Evolutionary conservation across 2,329 filamentous ascomycete genomes (phyloP), one percentile per base, ranked within the genome.

Genomic region (Trichoderma brevicompactum): DNA sequence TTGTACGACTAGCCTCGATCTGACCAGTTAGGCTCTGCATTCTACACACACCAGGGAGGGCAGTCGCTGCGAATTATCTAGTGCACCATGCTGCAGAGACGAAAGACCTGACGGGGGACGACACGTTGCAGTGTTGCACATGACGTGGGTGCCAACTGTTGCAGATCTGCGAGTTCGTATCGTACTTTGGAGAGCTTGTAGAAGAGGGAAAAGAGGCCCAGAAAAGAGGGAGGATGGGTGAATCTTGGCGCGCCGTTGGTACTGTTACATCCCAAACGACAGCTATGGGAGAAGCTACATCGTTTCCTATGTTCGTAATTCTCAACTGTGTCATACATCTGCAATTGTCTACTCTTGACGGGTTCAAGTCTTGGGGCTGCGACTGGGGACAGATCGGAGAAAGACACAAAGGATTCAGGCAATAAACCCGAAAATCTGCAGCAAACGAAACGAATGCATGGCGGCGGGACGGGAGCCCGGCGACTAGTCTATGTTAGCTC

Each of bases 81-180:
- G 38, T 41, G 53, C 23, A 28, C 50, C 48, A 41, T 28, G 53
- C 28, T 34, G 23, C 34, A 36, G 28, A 43, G 23, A 34, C 4
- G 15, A 49, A 23, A 49, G 52, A 36, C 61, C 61, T 65, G 54
- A 55, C 43, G 46, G 36, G 34, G 40, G 34, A 17, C 62, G 62
- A 59, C 62, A 65, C 54, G 62, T 65, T 59, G 53, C 62, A 65
- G 40, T 13, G 41, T 60, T 40, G 12, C 36, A 54, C 13, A 36
- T 17, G 41, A 49, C 46, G 60, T 46, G 60, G 60, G 49, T 63
- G 60, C 40, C 23, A 19, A 5, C 36, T 56, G 12, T 44, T 50
- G 53, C 52, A 52, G 44, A 50, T 52, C 44, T 36, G 49, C n/a
- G 46, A 17, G 48, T 10, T 34, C 10, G 17, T 40, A 44, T 60